phyloP scores from a whole-genome alignment of 768 basidiomycete species.

The Lactifluus subvellereus region DNA sequence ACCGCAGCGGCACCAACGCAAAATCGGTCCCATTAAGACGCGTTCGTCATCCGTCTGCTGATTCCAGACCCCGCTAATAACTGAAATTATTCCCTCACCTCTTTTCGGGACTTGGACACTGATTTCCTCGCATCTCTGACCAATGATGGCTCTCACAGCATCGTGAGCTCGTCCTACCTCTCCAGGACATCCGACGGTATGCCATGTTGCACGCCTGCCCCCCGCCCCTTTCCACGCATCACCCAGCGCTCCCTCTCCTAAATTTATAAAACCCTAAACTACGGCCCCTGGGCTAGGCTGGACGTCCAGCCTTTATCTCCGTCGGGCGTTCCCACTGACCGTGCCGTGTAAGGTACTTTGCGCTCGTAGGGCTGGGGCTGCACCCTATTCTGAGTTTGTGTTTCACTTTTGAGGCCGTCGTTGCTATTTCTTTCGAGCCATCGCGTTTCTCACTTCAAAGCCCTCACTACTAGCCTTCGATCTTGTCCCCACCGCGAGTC shows the following conservation, averaged over 20 bases:
- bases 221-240: slow-evolving; percentile 1
- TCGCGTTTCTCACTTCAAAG: slow-evolving; percentile 5
- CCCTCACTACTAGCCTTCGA: not conserved
- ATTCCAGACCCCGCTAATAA: slow-evolving; percentile 12
- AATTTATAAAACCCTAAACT: slow-evolving; percentile 20
- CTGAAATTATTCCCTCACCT: not conserved
- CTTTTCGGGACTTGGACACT: slow-evolving; percentile 7
- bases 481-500: not conserved
- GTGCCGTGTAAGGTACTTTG: not conserved
- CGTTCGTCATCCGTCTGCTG: slow-evolving; percentile 4
- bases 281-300: slow-evolving; percentile 15
- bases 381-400: slow-evolving; percentile 12
- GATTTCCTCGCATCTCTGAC: slow-evolving; percentile 1
- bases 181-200: not conserved
- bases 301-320: slow-evolving; percentile 18
- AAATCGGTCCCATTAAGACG: not conserved
- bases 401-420: not conserved
- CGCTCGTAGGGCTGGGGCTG: slow-evolving; percentile 10
- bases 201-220: not conserved
- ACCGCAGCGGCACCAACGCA: not conserved
- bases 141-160: not conserved
- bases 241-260: slow-evolving; percentile 13
- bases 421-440: slow-evolving; percentile 5
- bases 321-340: slow-evolving; percentile 12
- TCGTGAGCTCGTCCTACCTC: not conserved